phyloP scores from a whole-genome alignment of 257 asterid genomes.

The Solanum piurae region DNA sequence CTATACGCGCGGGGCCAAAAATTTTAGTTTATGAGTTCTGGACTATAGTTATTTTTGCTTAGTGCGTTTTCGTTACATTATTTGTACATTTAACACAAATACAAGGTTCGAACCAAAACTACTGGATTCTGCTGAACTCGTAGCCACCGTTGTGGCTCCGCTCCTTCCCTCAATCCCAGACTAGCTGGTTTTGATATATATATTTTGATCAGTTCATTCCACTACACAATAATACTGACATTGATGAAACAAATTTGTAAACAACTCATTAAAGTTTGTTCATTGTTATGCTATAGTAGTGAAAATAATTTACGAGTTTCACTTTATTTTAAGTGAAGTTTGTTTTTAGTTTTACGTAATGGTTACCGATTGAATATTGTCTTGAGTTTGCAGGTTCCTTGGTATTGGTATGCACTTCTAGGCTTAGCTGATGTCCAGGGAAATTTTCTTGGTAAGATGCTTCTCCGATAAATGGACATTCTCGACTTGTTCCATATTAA shows the following conservation, averaged over 20 bases:
- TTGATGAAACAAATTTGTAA: too few relatives aligned
- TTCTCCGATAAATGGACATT: background rate
- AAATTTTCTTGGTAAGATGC: slow-evolving; percentile 46
- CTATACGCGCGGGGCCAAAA: background rate
- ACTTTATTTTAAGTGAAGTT: background rate
- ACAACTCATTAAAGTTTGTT: too few relatives aligned
- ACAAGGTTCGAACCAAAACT: background rate
- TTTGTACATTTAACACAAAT: background rate
- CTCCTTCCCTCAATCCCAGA: too few relatives aligned
- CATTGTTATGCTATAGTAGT: background rate
- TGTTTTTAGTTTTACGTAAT: background rate
- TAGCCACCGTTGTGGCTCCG: too few relatives aligned
- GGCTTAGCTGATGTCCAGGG: slow-evolving; percentile 66
- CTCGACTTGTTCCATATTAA: background rate
- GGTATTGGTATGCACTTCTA: slow-evolving; percentile 67
- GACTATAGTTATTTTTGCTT: background rate
- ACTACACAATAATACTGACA: too few relatives aligned
- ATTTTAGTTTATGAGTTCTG: background rate
- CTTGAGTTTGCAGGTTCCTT: slow-evolving; percentile 42
- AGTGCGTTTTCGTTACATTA: background rate
- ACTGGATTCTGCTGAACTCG: too few relatives aligned
- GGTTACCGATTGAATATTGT: background rate
- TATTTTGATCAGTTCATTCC: too few relatives aligned
- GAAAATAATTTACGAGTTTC: background rate
- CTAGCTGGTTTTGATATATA: too few relatives aligned